phyloP scores from a whole-genome alignment of 208 protist species.

The Strigomonas galati region DNA sequence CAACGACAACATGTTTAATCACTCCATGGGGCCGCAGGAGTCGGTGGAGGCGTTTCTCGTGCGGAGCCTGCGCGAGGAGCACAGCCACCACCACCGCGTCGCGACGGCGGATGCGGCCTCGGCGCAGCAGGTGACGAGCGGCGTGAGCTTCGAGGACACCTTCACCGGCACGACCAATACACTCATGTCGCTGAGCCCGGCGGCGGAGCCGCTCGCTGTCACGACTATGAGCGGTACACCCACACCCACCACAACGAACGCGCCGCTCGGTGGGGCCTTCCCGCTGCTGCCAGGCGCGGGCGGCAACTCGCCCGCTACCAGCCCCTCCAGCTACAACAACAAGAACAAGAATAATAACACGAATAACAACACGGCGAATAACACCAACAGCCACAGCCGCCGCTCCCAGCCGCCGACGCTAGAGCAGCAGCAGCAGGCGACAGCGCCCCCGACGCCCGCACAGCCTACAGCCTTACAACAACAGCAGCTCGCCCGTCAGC shows the following conservation, averaged over 20 bases:
- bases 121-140: too few relatives aligned
- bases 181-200: neutral
- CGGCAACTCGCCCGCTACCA: neutral
- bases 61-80: neutral
- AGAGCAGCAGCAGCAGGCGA: neutral
- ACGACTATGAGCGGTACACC: neutral
- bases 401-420: constrained; percentile 1
- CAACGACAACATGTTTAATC: constrained; percentile 3
- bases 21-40: constrained; percentile 17
- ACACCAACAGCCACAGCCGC: neutral
- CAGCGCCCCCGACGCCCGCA: neutral
- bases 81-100: neutral
- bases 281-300: constrained; percentile 6
- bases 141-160: neutral
- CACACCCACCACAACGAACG: neutral
- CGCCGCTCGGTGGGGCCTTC: constrained; percentile 9
- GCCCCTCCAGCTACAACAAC: neutral
- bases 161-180: neutral
- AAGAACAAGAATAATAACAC: constrained; percentile 23
- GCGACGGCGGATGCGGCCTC: too few relatives aligned
- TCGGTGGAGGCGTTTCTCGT: constrained; percentile 16
- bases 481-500: neutral
- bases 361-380: neutral
- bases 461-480: neutral
- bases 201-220: neutral